Conservation (phyloP, 768 basidiomycete genomes). For the Macrolepiota albuminosa region DNA sequence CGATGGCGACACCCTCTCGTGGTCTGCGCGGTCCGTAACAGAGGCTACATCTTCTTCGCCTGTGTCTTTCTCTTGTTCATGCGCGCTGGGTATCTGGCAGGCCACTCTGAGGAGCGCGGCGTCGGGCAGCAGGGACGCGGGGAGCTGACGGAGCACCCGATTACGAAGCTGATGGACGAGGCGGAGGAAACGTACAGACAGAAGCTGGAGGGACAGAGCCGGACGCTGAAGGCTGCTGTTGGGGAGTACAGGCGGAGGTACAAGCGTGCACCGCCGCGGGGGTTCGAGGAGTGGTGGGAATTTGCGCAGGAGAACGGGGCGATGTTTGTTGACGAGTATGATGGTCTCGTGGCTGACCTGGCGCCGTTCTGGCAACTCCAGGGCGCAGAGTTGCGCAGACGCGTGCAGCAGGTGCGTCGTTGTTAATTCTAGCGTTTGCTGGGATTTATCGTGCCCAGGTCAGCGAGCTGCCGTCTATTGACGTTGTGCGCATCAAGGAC, state of each 20-base stretch:
- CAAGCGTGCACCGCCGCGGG: constrained; percentile 74
- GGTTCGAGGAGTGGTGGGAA: constrained; percentile 88
- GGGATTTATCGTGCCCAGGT: constrained; percentile 36
- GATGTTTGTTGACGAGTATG: constrained; percentile 88
- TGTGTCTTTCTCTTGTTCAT: constrained; percentile 44
- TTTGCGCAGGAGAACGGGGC: constrained; percentile 72
- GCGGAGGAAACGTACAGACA: constrained; percentile 71
- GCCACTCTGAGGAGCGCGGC: not conserved
- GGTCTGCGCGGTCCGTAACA: constrained; percentile 12
- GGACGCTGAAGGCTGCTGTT: constrained; percentile 73
- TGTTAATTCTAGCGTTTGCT: too few species aligned
- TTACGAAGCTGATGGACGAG: constrained; percentile 76
- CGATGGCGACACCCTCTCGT: not conserved
- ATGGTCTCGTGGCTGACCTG: constrained; percentile 72
- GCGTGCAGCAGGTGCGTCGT: constrained; percentile 57
- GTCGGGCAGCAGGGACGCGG: not conserved
- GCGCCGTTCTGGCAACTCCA: constrained; percentile 83
- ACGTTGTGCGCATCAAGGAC: constrained; percentile 72
- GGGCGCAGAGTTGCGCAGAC: constrained; percentile 65
- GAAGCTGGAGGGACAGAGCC: constrained; percentile 72
- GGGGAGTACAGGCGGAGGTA: constrained; percentile 79
- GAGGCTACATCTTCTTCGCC: constrained; percentile 37
- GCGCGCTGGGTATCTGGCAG: constrained; percentile 43
- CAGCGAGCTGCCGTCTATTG: constrained; percentile 76
- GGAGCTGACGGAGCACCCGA: constrained; percentile 56